A percentile compares a stretch with the other conserved stretches of the same genome.
phyloP scores from a whole-genome alignment of 2,329 filamentous ascomycete species.

The Rutstroemia sydowiana region DNA sequence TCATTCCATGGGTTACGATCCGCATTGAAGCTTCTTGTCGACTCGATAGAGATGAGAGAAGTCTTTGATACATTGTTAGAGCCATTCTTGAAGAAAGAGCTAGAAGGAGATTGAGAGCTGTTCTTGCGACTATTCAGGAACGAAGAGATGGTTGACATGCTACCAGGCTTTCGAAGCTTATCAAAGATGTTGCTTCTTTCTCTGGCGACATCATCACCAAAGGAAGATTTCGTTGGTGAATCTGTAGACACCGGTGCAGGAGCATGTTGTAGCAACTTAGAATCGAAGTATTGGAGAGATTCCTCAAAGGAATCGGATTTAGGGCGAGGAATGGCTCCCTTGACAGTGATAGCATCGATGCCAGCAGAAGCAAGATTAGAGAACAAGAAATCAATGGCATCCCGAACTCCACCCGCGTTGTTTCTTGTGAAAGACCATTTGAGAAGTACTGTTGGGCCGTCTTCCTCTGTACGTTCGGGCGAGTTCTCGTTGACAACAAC shows the following conservation, averaged over 20 bases:
- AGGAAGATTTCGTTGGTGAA: slow-evolving; percentile 79
- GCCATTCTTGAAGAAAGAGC: slow-evolving; percentile 85
- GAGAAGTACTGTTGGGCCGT: slow-evolving; percentile 52
- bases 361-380: slow-evolving; percentile 77
- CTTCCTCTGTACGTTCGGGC: slow-evolving; percentile 50
- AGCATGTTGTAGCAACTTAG: slow-evolving; percentile 89
- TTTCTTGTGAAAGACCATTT: slow-evolving; percentile 87
- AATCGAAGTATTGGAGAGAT: slow-evolving; percentile 92
- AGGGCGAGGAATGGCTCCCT: slow-evolving; percentile 92
- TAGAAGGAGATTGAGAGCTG: slow-evolving; percentile 72
- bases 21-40: slow-evolving; percentile 78
- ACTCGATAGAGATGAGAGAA: slow-evolving; percentile 92
- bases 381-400: slow-evolving; percentile 91
- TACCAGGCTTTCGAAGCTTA: slow-evolving; percentile 86
- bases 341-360: slow-evolving; percentile 81
- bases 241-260: slow-evolving; percentile 74
- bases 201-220: slow-evolving; percentile 71
- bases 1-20: slow-evolving; percentile 98
- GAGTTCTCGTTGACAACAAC: slow-evolving; percentile 64
- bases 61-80: slow-evolving; percentile 88
- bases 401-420: slow-evolving; percentile 89
- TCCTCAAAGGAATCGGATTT: slow-evolving; percentile 99
- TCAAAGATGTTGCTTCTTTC: slow-evolving; percentile 83
- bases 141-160: slow-evolving; percentile 91
- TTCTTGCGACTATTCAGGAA: slow-evolving; percentile 95